These are phyloP conservation scores for Calendula officinalis DNA, from an alignment of 129 eudicot genomes.

Conservation along the genomic window DNA sequence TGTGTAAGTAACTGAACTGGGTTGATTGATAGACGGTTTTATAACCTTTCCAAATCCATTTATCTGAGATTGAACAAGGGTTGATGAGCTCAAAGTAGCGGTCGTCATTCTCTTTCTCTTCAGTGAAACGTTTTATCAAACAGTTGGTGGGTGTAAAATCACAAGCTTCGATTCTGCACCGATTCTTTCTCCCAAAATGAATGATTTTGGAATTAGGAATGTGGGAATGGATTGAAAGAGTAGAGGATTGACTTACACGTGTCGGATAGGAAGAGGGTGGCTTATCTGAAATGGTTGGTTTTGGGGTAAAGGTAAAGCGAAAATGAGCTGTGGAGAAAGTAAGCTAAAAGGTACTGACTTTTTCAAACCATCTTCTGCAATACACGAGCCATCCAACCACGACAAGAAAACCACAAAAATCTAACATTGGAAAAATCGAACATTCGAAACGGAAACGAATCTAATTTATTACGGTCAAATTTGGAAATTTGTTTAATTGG, in stretches of 20 bases:
- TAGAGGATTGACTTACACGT: slow-evolving; percentile 17
- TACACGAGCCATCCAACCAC: background rate
- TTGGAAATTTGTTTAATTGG: no score
- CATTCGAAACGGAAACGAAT: slow-evolving; percentile 13
- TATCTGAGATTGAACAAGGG: slow-evolving; percentile 57
- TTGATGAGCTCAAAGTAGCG: slow-evolving; percentile 62
- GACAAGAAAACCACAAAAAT: background rate
- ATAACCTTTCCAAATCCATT: slow-evolving; percentile 39
- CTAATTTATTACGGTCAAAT: background rate
- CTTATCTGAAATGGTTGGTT: slow-evolving; percentile 39
- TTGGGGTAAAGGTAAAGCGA: no score
- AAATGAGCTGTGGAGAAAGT: background rate
- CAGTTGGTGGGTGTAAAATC: slow-evolving; percentile 33
- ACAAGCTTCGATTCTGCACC: background rate
- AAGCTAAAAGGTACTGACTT: background rate
- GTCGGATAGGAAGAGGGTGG: slow-evolving; percentile 31
- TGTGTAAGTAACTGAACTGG: slow-evolving; percentile 23
- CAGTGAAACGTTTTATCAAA: slow-evolving; percentile 21
- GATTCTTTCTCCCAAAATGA: background rate
- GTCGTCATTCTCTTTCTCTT: slow-evolving; percentile 32
- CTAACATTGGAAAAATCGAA: slow-evolving; percentile 12
- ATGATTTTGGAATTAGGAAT: background rate
- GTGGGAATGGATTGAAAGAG: slow-evolving; percentile 9
- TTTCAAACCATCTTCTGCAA: background rate
- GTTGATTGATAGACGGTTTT: slow-evolving; percentile 28